phyloP scores from a whole-genome alignment of 108 stramenopile genomes.

The Nitzschia putrida region DNA sequence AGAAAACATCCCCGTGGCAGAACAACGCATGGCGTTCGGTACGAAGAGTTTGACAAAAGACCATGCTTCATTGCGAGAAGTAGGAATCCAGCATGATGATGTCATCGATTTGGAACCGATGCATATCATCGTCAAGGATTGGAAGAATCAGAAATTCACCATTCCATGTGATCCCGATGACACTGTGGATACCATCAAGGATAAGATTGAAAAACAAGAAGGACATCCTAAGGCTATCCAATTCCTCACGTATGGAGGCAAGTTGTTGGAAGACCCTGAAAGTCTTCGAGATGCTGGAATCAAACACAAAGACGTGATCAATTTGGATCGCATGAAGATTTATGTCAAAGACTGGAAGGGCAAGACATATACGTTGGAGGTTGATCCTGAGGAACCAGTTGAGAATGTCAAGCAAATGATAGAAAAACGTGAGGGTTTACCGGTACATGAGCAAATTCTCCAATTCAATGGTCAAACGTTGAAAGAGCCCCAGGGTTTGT shows the following conservation, averaged over 20 bases:
- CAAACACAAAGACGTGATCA: constrained; percentile 25
- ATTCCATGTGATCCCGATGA: constrained; percentile 23
- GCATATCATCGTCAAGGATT: constrained; percentile 13
- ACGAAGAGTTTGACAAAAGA: not conserved
- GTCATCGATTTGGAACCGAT: constrained; percentile 17
- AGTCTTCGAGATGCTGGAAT: constrained; percentile 24
- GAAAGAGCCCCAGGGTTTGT: constrained; percentile 8
- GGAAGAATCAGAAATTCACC: constrained; percentile 9
- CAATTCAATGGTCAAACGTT: constrained; percentile 22
- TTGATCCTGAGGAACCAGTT: constrained; percentile 30
- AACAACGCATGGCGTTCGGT: not conserved
- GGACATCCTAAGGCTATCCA: constrained; percentile 12
- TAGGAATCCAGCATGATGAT: constrained; percentile 17
- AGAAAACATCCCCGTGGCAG: not conserved
- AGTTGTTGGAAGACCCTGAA: constrained; percentile 17
- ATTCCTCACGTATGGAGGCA: constrained; percentile 6
- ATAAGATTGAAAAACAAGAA: constrained; percentile 21
- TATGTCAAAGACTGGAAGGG: constrained; percentile 30
- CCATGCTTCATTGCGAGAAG: constrained; percentile 3
- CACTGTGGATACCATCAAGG: constrained; percentile 24
- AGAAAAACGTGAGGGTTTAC: constrained; percentile 26
- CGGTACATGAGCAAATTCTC: constrained; percentile 26
- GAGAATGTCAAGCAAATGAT: constrained; percentile 25
- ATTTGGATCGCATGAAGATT: constrained; percentile 30
- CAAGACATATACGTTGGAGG: constrained; percentile 32